A percentile compares a stretch with the other conserved stretches of the same genome.
Conservation (phyloP, 2,329 filamentous ascomycete genomes). For the Sporothrix globosa region DNA sequence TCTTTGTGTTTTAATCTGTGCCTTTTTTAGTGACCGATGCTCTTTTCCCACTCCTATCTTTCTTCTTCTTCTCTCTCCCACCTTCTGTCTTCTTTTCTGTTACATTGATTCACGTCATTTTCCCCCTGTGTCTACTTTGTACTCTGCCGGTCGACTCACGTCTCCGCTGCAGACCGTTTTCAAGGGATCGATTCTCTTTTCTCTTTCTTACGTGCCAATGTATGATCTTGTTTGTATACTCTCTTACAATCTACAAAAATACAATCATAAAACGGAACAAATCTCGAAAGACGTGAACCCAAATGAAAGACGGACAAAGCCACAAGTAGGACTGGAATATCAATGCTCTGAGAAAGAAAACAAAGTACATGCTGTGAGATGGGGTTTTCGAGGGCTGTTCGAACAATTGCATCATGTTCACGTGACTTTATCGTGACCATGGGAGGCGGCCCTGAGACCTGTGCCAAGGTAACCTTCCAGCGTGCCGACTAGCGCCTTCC, state of each 20-base stretch:
- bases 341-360: too few species aligned
- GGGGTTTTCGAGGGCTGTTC: too few species aligned
- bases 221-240: background rate
- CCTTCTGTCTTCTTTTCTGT: background rate
- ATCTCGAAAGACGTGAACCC: background rate
- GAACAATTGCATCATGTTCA: too few species aligned
- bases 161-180: background rate
- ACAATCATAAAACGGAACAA: background rate
- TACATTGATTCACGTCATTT: background rate
- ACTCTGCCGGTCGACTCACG: background rate
- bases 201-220: constrained; percentile 13
- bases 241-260: background rate
- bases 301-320: background rate
- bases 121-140: background rate
- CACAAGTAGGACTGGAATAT: too few species aligned
- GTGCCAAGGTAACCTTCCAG: too few species aligned
- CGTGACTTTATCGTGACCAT: too few species aligned
- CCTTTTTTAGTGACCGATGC: constrained; percentile 17
- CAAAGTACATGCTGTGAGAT: too few species aligned
- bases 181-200: background rate
- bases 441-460: too few species aligned
- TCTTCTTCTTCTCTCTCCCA: constrained; percentile 17
- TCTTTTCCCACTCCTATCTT: background rate
- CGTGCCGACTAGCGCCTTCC: constrained; percentile 3
- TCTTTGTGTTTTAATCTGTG: constrained; percentile 4